Evolutionary conservation across 1,139 yeast species (phyloP), one percentile per base, ranked within the genome.

Genomic region (Saccharomyces uvarum): DNA sequence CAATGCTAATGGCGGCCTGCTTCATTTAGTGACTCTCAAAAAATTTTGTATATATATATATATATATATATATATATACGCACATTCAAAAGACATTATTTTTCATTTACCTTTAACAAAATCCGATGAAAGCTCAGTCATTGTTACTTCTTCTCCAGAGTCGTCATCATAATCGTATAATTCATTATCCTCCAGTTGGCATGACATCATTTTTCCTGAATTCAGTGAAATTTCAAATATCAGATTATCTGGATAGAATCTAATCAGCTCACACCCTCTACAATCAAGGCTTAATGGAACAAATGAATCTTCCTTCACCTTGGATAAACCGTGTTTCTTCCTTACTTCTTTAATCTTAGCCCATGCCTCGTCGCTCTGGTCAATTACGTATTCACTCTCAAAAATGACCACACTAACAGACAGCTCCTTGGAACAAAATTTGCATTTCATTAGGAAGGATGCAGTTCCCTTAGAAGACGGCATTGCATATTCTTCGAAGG

Each of bases 81-180:
- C 14, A 13, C 19, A 38, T 19, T 2, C 11, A 38, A 19, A 38
- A 19, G 19, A 13, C 44, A 38, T 3, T 11, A 28, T 19, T 16
- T 8, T 11, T 55, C 58, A 68, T 56, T 66, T 65, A 33, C 68
- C 70, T 47, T 65, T 68, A 8, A 68, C 63, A 50, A 83, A 70
- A 9, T 75, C 78, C 88, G 95, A 90, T 53, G 74, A 67, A 19
- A 84, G 77, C 7, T 88, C 93, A 1, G 87, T 82, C 14, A 93
- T 79, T 46, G 95, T 83, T 24, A 90, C 97, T 69, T 93, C 97
- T 28, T 76, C 81, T 9, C 83, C 81, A 4, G 88, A 84, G 64
- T 84, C 81, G 57, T 93, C 98, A 67, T 93, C 98, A 68, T 91
- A 95, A 65, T 93, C 99, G 68, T 84, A 93, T 95, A 97, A 91